These are phyloP conservation scores for Pontederia crassipes DNA, from an alignment of 176 grass and related monocot species.

Conservation along the genomic window DNA sequence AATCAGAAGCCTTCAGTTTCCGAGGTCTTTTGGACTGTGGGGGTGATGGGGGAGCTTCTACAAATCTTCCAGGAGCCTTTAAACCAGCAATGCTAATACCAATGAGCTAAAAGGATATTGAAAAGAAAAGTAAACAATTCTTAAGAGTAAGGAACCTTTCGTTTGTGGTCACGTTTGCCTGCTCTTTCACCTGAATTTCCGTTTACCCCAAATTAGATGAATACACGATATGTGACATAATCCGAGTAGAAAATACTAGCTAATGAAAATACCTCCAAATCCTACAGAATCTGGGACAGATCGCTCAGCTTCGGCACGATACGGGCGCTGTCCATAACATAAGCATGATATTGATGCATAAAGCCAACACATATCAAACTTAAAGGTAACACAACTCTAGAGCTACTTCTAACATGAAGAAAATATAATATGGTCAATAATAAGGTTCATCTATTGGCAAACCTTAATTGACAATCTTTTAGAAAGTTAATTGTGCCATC, in stretches of 20 bases:
- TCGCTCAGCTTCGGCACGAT: conserved; percentile 62
- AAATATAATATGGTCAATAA: too few species aligned
- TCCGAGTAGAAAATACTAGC: background rate
- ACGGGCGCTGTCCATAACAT: conserved; percentile 52
- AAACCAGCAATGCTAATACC: conserved; percentile 14
- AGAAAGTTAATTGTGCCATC: too few species aligned
- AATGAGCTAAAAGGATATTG: background rate
- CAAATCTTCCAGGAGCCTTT: conserved; percentile 58
- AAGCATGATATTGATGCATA: conserved; percentile 21
- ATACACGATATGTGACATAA: background rate
- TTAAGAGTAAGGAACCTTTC: conserved; percentile 58
- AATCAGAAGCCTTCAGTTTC: conserved; percentile 80
- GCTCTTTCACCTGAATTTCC: conserved; percentile 54
- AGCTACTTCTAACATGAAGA: background rate
- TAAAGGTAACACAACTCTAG: too few species aligned
- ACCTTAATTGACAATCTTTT: too few species aligned
- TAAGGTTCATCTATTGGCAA: too few species aligned
- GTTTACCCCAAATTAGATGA: background rate
- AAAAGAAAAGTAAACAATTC: background rate
- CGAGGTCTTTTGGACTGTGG: conserved; percentile 77
- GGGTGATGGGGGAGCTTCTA: conserved; percentile 68
- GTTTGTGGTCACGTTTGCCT: conserved; percentile 82
- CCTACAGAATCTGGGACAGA: conserved; percentile 51
- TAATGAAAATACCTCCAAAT: conserved; percentile 58
- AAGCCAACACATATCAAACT: background rate